A percentile compares a stretch with the other conserved stretches of the same genome.
Conservation (phyloP, 140 eudicot genomes). For the Oenanthe javanica region DNA sequence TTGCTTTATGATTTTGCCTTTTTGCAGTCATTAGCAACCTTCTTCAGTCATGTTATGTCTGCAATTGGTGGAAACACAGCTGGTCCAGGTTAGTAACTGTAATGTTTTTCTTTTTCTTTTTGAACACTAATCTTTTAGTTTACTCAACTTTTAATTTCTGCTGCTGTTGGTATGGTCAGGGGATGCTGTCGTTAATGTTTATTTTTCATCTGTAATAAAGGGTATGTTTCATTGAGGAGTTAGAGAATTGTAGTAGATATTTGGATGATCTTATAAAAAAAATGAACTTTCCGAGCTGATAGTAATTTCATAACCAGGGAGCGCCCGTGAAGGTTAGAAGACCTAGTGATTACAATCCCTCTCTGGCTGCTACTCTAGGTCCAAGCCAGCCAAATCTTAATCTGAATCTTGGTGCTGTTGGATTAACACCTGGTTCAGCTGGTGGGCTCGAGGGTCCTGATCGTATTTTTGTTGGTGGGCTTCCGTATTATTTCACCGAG, state of each 20-base stretch:
- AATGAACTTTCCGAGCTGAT: not conserved
- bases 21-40: conserved; percentile 88
- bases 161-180: conserved; percentile 33
- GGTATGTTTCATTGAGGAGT: not conserved
- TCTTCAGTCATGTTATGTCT: conserved; percentile 91
- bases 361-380: conserved; percentile 93
- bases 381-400: conserved; percentile 96
- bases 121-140: not conserved
- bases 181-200: conserved; percentile 95
- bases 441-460: conserved; percentile 99
- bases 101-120: not conserved
- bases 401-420: conserved; percentile 86
- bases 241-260: not conserved
- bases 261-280: not conserved
- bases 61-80: conserved; percentile 97
- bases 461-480: conserved; percentile 94
- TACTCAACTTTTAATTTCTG: not conserved
- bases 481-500: conserved; percentile 95
- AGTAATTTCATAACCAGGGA: conserved; percentile 39
- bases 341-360: conserved; percentile 93
- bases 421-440: conserved; percentile 87
- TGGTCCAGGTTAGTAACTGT: conserved; percentile 59
- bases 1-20: not conserved
- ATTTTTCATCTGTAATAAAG: conserved; percentile 2
- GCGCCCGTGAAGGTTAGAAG: conserved; percentile 89